Base-by-base conservation (phyloP, 1,284 basidiomycete species). In the Cryptococcus jaspeensis region DNA sequence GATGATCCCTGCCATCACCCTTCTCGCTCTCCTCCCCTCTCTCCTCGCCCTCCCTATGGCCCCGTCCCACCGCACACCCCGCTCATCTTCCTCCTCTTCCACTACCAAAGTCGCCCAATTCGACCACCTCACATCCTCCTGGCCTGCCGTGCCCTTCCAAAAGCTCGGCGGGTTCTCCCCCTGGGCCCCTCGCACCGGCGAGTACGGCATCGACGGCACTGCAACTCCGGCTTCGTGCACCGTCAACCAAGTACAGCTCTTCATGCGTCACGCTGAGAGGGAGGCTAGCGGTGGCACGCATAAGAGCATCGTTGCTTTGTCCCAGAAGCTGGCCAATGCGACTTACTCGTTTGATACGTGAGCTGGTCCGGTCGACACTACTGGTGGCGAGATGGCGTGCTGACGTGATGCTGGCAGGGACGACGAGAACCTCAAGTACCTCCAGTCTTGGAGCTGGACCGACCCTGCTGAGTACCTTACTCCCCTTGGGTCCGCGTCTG, bases 401-500 rank as follows among this genome's bases (percentile, higher is more conserved):
- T 47, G 28, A 13, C 6, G 11, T 32, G 6, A 7, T 6, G 18
- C 7, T 18, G 15, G 37, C 36, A 50, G 48, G 12, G 48, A 50
- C 18, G 48, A 50, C 20, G 36, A 36, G n/a, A 36, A 50, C 16
- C 48, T 50, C 35, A 22, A 50, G 18, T 50, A 50, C 37, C 35
- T 50, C 5, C 36, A 35, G 13, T 15, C 28, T 16, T 50, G 32
- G 35, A 50, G 9, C n/a, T 50, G 48, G 48, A 50, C 48, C 13
- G 28, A 42, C n/a, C 37, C 23, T 3, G 32, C 40, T n/a, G 41
- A 35, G 11, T 52, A 43, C 15, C 38, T n/a, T 22, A n/a, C 36
- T 16, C 25, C 35, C 20, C 23, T 39, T 11, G 50, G 54, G 8
- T 82, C 84, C 0, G 86, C 85, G 0, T 37, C 48, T 15, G 35